These are phyloP conservation scores for Sambucus nigra DNA, from an alignment of 129 eudicot genomes.

Conservation along the genomic window DNA sequence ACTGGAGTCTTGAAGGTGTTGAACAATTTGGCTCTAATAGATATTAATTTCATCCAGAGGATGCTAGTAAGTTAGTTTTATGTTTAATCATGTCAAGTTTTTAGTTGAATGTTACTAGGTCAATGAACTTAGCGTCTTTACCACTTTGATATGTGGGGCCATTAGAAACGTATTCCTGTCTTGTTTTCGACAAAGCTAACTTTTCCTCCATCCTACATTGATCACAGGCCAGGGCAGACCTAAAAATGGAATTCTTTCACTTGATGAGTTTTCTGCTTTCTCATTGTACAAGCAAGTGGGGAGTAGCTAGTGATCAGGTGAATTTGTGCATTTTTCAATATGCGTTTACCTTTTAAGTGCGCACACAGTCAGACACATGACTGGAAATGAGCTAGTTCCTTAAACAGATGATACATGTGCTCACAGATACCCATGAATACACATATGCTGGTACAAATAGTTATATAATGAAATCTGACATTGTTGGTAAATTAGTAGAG, in stretches of 20 bases:
- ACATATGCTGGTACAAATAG: too few relatives aligned
- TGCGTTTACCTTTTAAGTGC: not conserved
- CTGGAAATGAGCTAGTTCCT: not conserved
- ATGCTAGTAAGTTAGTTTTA: constrained; percentile 70
- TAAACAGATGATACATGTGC: not conserved
- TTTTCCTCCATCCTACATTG: constrained; percentile 1
- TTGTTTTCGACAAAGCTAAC: not conserved
- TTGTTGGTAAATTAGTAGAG: too few relatives aligned
- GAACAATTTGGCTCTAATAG: constrained; percentile 85
- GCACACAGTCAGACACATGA: not conserved
- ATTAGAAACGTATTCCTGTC: not conserved
- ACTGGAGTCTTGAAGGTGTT: constrained; percentile 92
- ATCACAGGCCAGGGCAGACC: constrained; percentile 85
- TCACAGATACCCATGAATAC: too few relatives aligned
- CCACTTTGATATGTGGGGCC: not conserved
- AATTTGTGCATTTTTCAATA: constrained; percentile 5
- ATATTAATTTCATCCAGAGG: constrained; percentile 69
- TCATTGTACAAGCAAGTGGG: constrained; percentile 95
- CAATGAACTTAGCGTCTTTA: too few relatives aligned
- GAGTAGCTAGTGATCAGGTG: constrained; percentile 83
- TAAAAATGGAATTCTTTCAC: constrained; percentile 94
- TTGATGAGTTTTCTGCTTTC: constrained; percentile 89
- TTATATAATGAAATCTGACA: too few relatives aligned
- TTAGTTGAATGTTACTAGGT: not conserved
- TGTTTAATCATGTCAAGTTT: not conserved